Percentiles rank a stretch among this genome's conserved stretches.
Evolutionary conservation across 345 rosid genomes (phyloP).

Genomic region (Citrus sp.): DNA sequence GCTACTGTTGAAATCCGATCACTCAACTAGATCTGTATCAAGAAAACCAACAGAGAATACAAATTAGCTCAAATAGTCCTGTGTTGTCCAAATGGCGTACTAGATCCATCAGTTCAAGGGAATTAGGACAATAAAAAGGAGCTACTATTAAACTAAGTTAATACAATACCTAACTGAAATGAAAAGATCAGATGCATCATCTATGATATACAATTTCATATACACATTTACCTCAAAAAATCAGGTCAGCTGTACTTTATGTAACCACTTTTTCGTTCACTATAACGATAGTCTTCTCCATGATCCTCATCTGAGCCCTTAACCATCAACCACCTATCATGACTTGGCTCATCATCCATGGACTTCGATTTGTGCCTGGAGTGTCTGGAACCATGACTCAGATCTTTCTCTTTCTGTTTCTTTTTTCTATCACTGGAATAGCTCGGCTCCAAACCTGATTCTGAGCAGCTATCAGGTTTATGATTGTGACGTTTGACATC

Average conservation of each 20-base stretch:
- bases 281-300: slow-evolving; percentile 16
- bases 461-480: slow-evolving; percentile 23
- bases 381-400: slow-evolving; percentile 17
- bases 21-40: slow-evolving; percentile 37
- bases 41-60: slow-evolving; percentile 33
- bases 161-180: slow-evolving; percentile 26
- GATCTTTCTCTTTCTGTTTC: slow-evolving; percentile 19
- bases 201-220: slow-evolving; percentile 26
- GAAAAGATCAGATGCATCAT: slow-evolving; percentile 19
- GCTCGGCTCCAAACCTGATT: slow-evolving; percentile 22
- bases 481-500: slow-evolving; percentile 9
- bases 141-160: slow-evolving; percentile 9
- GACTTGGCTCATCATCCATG: slow-evolving; percentile 10
- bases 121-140: not conserved
- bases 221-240: slow-evolving; percentile 38
- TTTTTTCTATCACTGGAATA: slow-evolving; percentile 15
- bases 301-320: slow-evolving; percentile 21
- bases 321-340: slow-evolving; percentile 44
- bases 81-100: slow-evolving; percentile 5
- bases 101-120: slow-evolving; percentile 4
- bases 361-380: slow-evolving; percentile 15
- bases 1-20: slow-evolving; percentile 27
- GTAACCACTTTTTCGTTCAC: slow-evolving; percentile 22
- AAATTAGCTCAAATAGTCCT: slow-evolving; percentile 21
- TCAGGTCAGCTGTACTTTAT: slow-evolving; percentile 19